phyloP scores from a whole-genome alignment of 768 basidiomycete species.

The Neoboletus subvelutipes region DNA sequence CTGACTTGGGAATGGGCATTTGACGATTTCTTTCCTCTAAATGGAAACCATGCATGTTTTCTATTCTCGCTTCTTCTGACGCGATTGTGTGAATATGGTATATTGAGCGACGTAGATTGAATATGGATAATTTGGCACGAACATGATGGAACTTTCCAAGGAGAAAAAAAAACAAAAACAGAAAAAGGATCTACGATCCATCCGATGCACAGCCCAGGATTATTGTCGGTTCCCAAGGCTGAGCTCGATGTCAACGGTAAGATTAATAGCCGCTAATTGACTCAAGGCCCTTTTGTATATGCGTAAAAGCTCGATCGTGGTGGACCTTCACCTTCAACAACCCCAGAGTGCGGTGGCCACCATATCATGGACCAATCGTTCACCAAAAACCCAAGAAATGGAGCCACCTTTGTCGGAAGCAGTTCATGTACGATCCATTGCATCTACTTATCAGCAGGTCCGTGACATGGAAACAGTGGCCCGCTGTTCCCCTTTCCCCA shows the following conservation, averaged over 20 bases:
- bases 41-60: not conserved
- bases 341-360: too few species aligned
- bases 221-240: not conserved
- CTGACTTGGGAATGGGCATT: not conserved
- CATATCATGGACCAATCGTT: not conserved
- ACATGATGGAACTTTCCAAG: not conserved
- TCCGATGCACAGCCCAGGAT: not conserved
- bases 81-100: not conserved
- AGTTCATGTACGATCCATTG: not conserved
- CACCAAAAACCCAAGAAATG: not conserved
- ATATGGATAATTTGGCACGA: not conserved
- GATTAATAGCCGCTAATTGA: not conserved
- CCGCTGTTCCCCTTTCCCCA: not conserved
- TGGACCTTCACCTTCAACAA: too few species aligned
- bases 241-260: not conserved
- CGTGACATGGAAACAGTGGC: not conserved
- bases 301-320: too few species aligned
- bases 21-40: not conserved
- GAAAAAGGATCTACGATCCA: not conserved
- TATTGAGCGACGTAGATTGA: not conserved
- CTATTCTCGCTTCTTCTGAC: not conserved
- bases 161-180: not conserved
- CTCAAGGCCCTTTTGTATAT: not conserved
- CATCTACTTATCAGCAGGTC: not conserved
- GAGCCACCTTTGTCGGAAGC: not conserved